Percentiles rank a stretch among this genome's conserved stretches.
phyloP scores from a whole-genome alignment of 441 rosid genomes.

The Daphne laureola region DNA sequence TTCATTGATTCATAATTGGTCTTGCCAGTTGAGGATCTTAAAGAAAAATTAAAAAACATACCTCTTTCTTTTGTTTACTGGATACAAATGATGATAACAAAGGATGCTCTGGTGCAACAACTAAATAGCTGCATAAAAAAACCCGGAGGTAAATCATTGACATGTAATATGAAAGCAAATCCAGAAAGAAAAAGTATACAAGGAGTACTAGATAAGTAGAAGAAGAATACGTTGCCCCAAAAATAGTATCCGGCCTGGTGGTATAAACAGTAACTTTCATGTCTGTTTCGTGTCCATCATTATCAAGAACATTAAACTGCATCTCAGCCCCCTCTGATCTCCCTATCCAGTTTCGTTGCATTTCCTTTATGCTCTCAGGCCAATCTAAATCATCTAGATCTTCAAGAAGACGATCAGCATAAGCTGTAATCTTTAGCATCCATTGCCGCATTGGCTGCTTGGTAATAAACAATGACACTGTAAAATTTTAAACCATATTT shows the following conservation, averaged over 20 bases:
- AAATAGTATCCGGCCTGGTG: constrained; percentile 85
- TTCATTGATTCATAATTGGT: background rate
- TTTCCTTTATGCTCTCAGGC: constrained; percentile 93
- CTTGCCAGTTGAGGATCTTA: too few relatives aligned
- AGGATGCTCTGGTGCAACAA: constrained; percentile 89
- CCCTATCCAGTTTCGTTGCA: constrained; percentile 97
- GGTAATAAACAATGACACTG: constrained; percentile 96
- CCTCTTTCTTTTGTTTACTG: constrained; percentile 34
- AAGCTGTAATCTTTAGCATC: constrained; percentile 96
- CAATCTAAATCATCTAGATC: constrained; percentile 91
- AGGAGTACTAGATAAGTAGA: constrained; percentile 7
- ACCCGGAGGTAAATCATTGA: constrained; percentile 1
- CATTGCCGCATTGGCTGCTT: constrained; percentile 99
- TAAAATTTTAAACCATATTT: constrained; percentile 71
- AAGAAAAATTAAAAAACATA: constrained; percentile 21
- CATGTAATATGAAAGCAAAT: background rate
- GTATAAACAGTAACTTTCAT: constrained; percentile 63
- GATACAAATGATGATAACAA: constrained; percentile 53
- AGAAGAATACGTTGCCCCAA: constrained; percentile 79
- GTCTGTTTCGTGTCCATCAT: constrained; percentile 45
- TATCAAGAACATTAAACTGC: constrained; percentile 53
- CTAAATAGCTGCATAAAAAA: constrained; percentile 64
- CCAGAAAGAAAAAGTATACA: background rate
- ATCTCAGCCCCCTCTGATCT: constrained; percentile 89
- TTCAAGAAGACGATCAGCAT: constrained; percentile 90